A percentile compares a stretch with the other conserved stretches of the same genome.
These are phyloP conservation scores for Colletotrichum musae DNA, from an alignment of 2,329 filamentous ascomycete genomes.

Conservation along the genomic window DNA sequence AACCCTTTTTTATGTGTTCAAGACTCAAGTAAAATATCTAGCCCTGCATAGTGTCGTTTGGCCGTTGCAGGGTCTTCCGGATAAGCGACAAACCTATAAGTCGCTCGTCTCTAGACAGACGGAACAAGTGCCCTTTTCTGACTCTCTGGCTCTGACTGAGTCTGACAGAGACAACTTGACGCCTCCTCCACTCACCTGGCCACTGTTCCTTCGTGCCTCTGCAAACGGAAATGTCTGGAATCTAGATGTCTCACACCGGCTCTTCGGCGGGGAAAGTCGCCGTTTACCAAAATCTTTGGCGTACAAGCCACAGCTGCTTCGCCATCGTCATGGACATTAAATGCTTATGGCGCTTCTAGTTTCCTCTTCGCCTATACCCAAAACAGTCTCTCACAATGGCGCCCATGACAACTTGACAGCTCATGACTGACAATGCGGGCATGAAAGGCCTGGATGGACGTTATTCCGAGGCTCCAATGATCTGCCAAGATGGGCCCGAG, in stretches of 20 bases:
- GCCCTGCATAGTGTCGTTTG: not conserved
- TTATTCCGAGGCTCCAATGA: no score
- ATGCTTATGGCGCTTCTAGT: constrained; percentile 16
- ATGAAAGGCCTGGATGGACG: no score
- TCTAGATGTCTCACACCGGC: not conserved
- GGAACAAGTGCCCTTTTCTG: not conserved
- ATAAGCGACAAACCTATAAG: not conserved
- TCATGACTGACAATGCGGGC: no score
- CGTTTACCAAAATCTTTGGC: not conserved
- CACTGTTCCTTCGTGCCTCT: not conserved
- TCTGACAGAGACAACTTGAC: not conserved
- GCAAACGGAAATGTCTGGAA: not conserved
- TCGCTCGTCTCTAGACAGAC: not conserved
- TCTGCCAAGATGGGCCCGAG: no score
- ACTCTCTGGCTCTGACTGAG: not conserved
- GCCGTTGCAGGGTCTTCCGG: no score
- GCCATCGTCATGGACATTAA: not conserved
- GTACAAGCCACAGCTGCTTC: constrained; percentile 4
- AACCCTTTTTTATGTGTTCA: no score
- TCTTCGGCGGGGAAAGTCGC: not conserved
- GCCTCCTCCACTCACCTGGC: not conserved
- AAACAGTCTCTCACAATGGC: no score
- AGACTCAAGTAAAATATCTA: no score
- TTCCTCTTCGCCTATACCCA: no score
- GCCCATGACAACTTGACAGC: no score